Conservation (phyloP, 1,284 basidiomycete genomes). For the Grifola frondosa region DNA sequence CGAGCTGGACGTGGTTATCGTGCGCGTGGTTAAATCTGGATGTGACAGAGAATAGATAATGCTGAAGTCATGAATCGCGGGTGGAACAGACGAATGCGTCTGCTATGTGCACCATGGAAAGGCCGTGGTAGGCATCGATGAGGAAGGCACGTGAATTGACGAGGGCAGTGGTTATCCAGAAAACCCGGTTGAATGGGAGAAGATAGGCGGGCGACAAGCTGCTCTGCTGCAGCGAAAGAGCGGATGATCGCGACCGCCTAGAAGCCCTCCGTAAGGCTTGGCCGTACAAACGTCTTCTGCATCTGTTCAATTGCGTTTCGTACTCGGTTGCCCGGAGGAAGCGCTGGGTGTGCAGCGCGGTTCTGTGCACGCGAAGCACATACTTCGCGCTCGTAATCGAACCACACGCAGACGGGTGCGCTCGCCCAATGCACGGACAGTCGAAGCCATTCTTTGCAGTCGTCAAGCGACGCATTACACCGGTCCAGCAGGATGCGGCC, state of each 20-base stretch:
- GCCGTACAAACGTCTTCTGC: slow-evolving; percentile 43
- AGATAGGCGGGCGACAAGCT: slow-evolving; percentile 47
- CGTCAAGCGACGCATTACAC: slow-evolving; percentile 50
- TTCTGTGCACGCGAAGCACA: slow-evolving; percentile 56
- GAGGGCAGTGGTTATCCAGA: too few species aligned
- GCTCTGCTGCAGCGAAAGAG: slow-evolving; percentile 49
- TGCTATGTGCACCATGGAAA: too few species aligned
- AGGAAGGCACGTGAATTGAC: too few species aligned
- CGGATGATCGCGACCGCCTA: slow-evolving; percentile 44
- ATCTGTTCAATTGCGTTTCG: slow-evolving; percentile 56
- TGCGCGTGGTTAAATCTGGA: too few species aligned
- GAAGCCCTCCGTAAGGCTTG: slow-evolving; percentile 51
- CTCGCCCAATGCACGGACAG: slow-evolving; percentile 50
- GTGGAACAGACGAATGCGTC: too few species aligned
- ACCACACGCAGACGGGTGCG: slow-evolving; percentile 51
- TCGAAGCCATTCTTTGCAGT: slow-evolving; percentile 49
- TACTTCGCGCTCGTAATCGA: slow-evolving; percentile 51
- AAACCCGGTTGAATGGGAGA: too few species aligned
- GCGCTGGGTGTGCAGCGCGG: slow-evolving; percentile 55
- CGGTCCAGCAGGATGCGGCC: slow-evolving; percentile 50
- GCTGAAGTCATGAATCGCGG: too few species aligned
- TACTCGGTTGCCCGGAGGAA: slow-evolving; percentile 53
- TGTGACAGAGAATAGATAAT: too few species aligned
- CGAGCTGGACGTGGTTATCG: too few species aligned
- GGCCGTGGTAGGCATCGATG: too few species aligned